phyloP scores from a whole-genome alignment of 495 filamentous ascomycete species.

The Monascus purpureus region DNA sequence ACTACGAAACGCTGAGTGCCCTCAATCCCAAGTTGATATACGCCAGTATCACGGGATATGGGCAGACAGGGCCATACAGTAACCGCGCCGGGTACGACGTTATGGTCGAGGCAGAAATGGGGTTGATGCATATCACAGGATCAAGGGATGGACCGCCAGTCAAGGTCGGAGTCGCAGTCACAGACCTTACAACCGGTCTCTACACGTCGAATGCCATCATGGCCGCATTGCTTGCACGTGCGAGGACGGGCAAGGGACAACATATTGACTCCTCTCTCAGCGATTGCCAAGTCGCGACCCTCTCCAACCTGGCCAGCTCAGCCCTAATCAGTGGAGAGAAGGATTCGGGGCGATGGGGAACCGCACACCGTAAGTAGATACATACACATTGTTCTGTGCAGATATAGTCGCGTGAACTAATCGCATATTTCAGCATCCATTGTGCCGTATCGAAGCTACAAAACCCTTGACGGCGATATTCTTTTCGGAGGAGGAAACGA shows the following conservation, averaged over 20 bases:
- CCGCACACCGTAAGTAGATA: conserved; percentile 64
- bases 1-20: conserved; percentile 61
- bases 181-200: conserved; percentile 88
- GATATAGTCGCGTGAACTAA: conserved; percentile 4
- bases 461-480: conserved; percentile 84
- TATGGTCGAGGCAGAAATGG: conserved; percentile 98
- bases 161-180: conserved; percentile 95
- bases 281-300: conserved; percentile 86
- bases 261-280: conserved; percentile 85
- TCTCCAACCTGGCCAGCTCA: conserved; percentile 88
- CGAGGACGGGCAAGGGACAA: conserved; percentile 59
- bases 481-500: conserved; percentile 93
- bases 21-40: conserved; percentile 67
- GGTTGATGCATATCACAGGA: conserved; percentile 96
- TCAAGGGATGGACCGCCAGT: conserved; percentile 77
- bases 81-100: conserved; percentile 91
- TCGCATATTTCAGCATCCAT: conserved; percentile 56
- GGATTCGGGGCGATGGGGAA: conserved; percentile 85
- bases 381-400: too few relatives aligned
- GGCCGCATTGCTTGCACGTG: conserved; percentile 71
- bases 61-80: conserved; percentile 86
- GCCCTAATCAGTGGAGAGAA: conserved; percentile 78
- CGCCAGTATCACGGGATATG: conserved; percentile 61
- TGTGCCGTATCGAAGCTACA: conserved; percentile 86
- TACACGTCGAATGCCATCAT: conserved; percentile 96